Percentiles rank a stretch among this genome's conserved stretches.
phyloP scores from a whole-genome alignment of 345 rosid species.

The Lenwebbia sp. region DNA sequence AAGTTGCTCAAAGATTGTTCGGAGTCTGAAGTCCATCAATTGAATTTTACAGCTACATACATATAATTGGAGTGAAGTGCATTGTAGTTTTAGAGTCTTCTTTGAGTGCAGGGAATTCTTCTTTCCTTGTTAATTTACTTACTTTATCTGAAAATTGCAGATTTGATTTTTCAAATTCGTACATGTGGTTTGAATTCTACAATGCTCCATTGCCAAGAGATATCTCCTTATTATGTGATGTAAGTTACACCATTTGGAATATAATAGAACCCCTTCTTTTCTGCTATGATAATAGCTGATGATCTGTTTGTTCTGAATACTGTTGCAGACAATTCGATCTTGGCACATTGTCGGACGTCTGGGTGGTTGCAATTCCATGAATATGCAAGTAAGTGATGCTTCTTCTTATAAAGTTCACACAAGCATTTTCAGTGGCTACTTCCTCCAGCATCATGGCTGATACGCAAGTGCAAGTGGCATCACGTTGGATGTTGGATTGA shows the following conservation, averaged over 20 bases:
- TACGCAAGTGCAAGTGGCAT: neutral
- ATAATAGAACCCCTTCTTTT: neutral
- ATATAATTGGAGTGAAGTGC: neutral
- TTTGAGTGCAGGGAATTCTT: neutral
- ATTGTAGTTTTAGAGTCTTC: neutral
- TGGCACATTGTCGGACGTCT: constrained; percentile 97
- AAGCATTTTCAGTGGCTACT: neutral
- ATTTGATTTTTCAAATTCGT: constrained; percentile 77
- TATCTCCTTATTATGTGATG: constrained; percentile 71
- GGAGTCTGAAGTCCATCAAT: neutral
- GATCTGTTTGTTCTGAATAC: neutral
- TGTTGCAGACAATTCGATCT: constrained; percentile 65
- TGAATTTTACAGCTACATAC: neutral
- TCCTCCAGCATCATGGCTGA: neutral
- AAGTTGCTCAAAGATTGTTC: neutral
- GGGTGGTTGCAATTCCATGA: constrained; percentile 97
- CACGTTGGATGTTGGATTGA: neutral
- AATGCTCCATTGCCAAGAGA: constrained; percentile 77
- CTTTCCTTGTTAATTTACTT: neutral
- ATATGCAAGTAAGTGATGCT: constrained; percentile 68
- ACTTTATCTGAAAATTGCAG: constrained; percentile 17
- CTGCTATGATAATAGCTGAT: neutral
- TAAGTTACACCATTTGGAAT: constrained; percentile 18
- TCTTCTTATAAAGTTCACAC: neutral
- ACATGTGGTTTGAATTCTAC: constrained; percentile 91